Evolutionary conservation across 2,329 filamentous ascomycete species (phyloP), one percentile per base, ranked within the genome.

Genomic region (Aspergillus latus): DNA sequence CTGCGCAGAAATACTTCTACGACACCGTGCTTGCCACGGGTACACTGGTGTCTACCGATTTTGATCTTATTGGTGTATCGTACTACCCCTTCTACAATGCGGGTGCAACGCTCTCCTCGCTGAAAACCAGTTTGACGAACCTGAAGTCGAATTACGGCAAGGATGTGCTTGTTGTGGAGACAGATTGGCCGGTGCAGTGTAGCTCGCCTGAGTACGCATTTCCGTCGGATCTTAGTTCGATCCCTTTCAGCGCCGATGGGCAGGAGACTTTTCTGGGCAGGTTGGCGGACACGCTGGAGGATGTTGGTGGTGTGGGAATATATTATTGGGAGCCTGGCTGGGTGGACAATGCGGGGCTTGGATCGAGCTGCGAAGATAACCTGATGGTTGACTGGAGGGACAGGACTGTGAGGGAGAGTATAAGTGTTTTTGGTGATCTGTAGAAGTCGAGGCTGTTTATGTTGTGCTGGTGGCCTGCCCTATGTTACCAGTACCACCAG

Each of bases 261-360:
- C 88, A 90, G 76, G 73, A 74, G 1, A 78, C 76, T 1, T 90
- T 85, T 71, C 71, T 90, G 52, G 76, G 83, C 69, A 73, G 81
- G 56, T 78, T 90, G 15, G 85, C 85, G 0, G 74, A 74, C 1
- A 75, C 84, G 1, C 80, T 89, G 0, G 74, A 76, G 1, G 80
- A 84, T 0, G 76, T 71, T 1, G 78, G 80, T 1, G 85, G 85
- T 0, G 71, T 76, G 29, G 88, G 87, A 0, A 44, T 90, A 6
- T 89, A 87, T 59, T 90, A 90, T 62, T 90, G 88, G 88, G 88
- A 91, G 68, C 87, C 87, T 0, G 84, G 83, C 0, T 90, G 86
- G 86, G 76, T 89, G 59, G 77, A 84, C 42, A 90, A 89, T 70
- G 80, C 82, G 9, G 80, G 72, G 0, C 70, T 89, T 50, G 87